Base-by-base conservation (phyloP, 441 rosid species). In the Geranium incanum region DNA sequence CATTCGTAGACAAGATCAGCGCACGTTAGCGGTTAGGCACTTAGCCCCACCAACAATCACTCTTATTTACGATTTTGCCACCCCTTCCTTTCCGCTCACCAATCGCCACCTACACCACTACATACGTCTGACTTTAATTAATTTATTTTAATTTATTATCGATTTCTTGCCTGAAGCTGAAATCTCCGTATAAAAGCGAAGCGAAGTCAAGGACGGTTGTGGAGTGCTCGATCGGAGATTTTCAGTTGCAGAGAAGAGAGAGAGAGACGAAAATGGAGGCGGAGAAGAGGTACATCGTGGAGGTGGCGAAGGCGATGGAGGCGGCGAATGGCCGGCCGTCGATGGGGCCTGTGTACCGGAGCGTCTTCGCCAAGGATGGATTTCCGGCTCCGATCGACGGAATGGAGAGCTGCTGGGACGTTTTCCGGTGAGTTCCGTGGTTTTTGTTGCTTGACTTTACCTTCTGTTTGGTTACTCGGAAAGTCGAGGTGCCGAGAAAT, bases 381-480 rank as follows among this genome's bases (percentile, higher is more conserved):
- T 89, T 87, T 71, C 90, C 95, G 13, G 72, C 86, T 23, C 91
- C 95, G 3, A 75, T 84, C 67, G 76, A 83, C 1, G 97, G 92
- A 16, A 67, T 90, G 85, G 87, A 91, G 0, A 83, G 88, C 75
- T 94, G 98, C 81, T 94, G 97, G 98, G 97, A 91, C 67, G 75
- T 92, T 82, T 94, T 94, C 78, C 84, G 93, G 97, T 91, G 36
- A 69, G 39, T 33, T 65, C 70, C 81, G 16, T 28, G 33, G 33
- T 66, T 71, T 48, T 36, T 37, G 3, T 38, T 38, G 6, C 6
- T 7, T 0, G n/a, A 63, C 71, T 38, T 62, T n/a, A 55, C 1
- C 6, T 67, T 60, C 33, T 68, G 74, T 72, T 74, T 66, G 77
- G 33, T 60, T 74, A 72, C 75, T 21, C 63, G 57, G 70, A 59